Base-by-base conservation (phyloP, 1,284 basidiomycete species). In the Bjerkandera adusta region DNA sequence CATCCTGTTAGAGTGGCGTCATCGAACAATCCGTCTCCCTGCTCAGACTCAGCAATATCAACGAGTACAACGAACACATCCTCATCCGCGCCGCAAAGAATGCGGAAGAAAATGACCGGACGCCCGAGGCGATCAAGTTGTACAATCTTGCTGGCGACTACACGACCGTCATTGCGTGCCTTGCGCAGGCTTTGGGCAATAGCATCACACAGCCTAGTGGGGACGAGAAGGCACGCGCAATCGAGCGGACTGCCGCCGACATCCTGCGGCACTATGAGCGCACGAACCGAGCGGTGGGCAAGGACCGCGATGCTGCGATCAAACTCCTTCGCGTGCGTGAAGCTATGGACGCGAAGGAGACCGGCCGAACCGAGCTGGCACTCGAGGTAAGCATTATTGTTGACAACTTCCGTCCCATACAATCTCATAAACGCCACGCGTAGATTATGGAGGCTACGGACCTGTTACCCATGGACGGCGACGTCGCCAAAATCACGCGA, bases 101-200 rank as follows among this genome's bases (percentile, higher is more conserved):
- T 58, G 86, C 74, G 48, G 87, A 77, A 66, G 83, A 83, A 54
- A 87, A 85, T 56, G 85, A 87, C 58, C 86, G 89, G 24, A 84
- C 90, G 35, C 78, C 86, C 4, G 93, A 98, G 64, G 93, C 94
- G 1, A 94, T 99, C 68, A 89, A 96, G 65, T 72, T 99, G 37
- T 98, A 93, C 72, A 96, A 98, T 68, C 82, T 98, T 29, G 93
- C 95, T 0, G 90, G 92, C 30, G 91, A 97, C 53, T 94, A 95
- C 64, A 73, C 83, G 41, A 91, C 88, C 24, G 96, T 99, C 38
- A 81, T 98, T 32, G 76, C 82, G 6, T 92, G 92, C 49, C 84
- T 99, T 35, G 93, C 92, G 34, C 83, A 85, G 47, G 90, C 93
- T 3, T 76, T 99, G 0, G 93, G 94, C n/a, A 87, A 86, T 58